Base-by-base conservation (phyloP, 495 filamentous ascomycete genomes). In the Trichoderma asperelloides region DNA sequence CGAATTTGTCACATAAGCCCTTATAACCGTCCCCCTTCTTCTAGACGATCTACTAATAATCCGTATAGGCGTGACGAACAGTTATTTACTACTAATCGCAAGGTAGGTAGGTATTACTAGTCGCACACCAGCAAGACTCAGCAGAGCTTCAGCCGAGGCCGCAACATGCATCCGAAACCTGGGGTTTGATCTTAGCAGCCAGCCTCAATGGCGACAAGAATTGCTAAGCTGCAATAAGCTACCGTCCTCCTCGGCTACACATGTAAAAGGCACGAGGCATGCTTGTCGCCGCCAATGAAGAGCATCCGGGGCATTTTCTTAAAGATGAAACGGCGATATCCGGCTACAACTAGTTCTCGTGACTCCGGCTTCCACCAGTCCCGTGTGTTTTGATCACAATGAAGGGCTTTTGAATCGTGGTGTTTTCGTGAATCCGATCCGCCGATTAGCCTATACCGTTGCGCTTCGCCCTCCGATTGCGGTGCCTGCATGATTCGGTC, bases 381-480 rank as follows among this genome's bases (percentile, higher is more conserved):
- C 49, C 49, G 49, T 55, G 49, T 55, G 21, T 5, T 5, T 21
- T 55, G 49, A 55, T 55, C 49, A 25, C 49, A 4, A 55, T 25
- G 49, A 55, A 55, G 18, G 6, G 49, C 16, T 12, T 16, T 60
- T n/a, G 55, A 30, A 21, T 25, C 27, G 27, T 30, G 55, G 55
- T 30, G 27, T 60, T n/a, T 60, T 30, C 55, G 55, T 60, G 55
- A 60, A 60, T 60, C 27, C 27, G 55, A 60, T 60, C 55, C 55
- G 16, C 55, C 55, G 55, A 60, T 27, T 23, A 60, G 23, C 27
- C 55, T 11, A n/a, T 60, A 25, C 55, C 23, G 21, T 4, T 16
- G 16, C 5, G 16, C 27, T 8, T 16, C 13, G 9, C 55, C 23
- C 55, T 60, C 55, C 55, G 55, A 60, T 60, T 25, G 55, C 55